phyloP scores from a whole-genome alignment of 2,329 filamentous ascomycete genomes.

The Diplodia scrobiculata region DNA sequence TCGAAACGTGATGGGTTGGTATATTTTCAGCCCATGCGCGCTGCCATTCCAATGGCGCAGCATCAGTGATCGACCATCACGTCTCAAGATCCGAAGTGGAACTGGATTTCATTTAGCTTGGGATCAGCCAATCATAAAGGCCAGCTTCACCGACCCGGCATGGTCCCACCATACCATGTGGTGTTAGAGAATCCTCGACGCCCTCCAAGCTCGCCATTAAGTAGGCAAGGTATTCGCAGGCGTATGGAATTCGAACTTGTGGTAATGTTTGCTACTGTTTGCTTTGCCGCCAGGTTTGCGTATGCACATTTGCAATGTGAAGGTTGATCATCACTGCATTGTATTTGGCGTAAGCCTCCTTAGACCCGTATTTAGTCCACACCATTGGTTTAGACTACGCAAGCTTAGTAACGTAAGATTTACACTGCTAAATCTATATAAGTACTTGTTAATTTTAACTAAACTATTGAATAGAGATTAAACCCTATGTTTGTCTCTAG shows the following conservation, averaged over 20 bases:
- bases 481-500: too few relatives aligned
- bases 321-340: not conserved
- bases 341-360: not conserved
- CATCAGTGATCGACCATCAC: not conserved
- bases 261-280: not conserved
- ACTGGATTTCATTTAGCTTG: not conserved
- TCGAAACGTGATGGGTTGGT: not conserved
- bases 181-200: not conserved
- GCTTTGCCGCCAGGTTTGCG: not conserved
- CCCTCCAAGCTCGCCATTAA: not conserved
- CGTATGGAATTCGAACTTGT: not conserved
- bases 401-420: not conserved
- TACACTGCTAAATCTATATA: not conserved
- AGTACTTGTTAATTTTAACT: too few relatives aligned
- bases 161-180: not conserved
- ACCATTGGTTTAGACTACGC: not conserved
- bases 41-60: not conserved
- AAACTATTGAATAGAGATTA: too few relatives aligned
- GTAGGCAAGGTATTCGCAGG: not conserved
- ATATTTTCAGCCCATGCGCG: not conserved
- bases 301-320: not conserved
- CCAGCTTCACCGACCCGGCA: not conserved
- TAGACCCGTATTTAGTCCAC: not conserved
- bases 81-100: not conserved
- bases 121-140: not conserved